Evolutionary conservation across 1,284 basidiomycete species (phyloP).

Genomic region (Boletellus deceptivus): DNA sequence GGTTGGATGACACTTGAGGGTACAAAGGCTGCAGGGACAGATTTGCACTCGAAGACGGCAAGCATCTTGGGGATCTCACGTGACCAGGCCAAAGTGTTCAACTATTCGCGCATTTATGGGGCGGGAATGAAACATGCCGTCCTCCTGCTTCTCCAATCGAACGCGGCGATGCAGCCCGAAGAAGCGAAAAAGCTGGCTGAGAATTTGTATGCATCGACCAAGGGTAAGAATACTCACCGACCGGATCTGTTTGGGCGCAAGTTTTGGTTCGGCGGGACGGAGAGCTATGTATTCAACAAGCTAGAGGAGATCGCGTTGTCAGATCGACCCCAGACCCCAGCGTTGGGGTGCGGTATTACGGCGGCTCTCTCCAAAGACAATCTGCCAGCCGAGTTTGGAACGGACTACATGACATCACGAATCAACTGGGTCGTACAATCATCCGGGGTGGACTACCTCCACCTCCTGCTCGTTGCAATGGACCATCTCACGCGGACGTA

Average conservation of each 20-base stretch:
- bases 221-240: conserved; percentile 83
- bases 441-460: conserved; percentile 97
- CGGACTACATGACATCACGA: conserved; percentile 92
- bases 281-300: conserved; percentile 99
- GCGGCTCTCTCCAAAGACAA: conserved; percentile 88
- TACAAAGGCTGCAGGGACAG: conserved; percentile 94
- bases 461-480: conserved; percentile 95
- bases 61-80: conserved; percentile 90
- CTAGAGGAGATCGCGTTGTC: conserved; percentile 93
- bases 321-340: conserved; percentile 87
- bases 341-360: conserved; percentile 92
- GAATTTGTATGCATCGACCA: conserved; percentile 90
- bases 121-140: conserved; percentile 95
- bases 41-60: conserved; percentile 97
- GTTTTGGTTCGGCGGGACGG: conserved; percentile 97
- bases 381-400: conserved; percentile 73
- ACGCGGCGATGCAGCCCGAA: conserved; percentile 75
- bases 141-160: conserved; percentile 86
- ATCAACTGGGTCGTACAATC: conserved; percentile 99
- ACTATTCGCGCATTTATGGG: conserved; percentile 98
- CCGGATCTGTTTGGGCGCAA: conserved; percentile 70
- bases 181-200: conserved; percentile 82
- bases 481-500: conserved; percentile 83
- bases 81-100: conserved; percentile 98
- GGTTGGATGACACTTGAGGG: conserved; percentile 99